Base-by-base conservation (phyloP, 2,329 filamentous ascomycete genomes). In the Cladophialophora bantiana region DNA sequence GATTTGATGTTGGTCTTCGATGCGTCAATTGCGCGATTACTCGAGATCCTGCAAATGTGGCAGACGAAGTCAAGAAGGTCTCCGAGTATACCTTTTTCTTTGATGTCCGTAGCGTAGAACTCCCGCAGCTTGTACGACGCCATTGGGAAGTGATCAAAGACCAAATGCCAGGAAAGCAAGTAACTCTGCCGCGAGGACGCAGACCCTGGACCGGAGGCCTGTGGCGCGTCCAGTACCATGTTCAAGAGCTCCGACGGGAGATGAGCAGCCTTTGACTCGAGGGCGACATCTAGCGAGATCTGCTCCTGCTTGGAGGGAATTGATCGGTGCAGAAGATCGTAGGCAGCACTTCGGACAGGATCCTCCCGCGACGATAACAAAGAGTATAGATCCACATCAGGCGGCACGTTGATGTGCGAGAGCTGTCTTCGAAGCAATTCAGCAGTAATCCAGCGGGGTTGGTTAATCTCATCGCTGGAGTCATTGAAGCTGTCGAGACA, bases 161-260 rank as follows among this genome's bases (percentile, higher is more conserved):
- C 85, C 1, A 98, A 83, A 70, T 92, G 87, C 95, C 95, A 99
- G 10, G 92, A 91, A 34, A 97, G 83, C 2, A 99, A 83, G 74
- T 97, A 99, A 9, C 89, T 88, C 60, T 93, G 88, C 56, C 97
- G 83, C 0, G 86, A 75, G 0, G 87, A 81, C 10, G 93, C 93
- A 73, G 94, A 90, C 38, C 76, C 81, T 15, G 86, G 83, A 4
- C 88, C 84, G 26, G 93, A 87, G 40, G 85, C 82, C 7, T 89
- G 85, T 55, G 91, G 88, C 0, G 85, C 83, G 68, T 96, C 91
- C 0, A 96, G 84, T 13, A 98, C 84, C 1, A 98, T 83, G 0
- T 93, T 96, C 0, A 97, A 78, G 0, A 98, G 83, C 77, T 97
- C 93, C 67, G 94, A 90, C 0, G 95, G 93, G 1, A 99, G 83